A percentile compares a stretch with the other conserved stretches of the same genome.
Conservation (phyloP, 2,329 filamentous ascomycete species). For the Fusarium staphyleae region DNA sequence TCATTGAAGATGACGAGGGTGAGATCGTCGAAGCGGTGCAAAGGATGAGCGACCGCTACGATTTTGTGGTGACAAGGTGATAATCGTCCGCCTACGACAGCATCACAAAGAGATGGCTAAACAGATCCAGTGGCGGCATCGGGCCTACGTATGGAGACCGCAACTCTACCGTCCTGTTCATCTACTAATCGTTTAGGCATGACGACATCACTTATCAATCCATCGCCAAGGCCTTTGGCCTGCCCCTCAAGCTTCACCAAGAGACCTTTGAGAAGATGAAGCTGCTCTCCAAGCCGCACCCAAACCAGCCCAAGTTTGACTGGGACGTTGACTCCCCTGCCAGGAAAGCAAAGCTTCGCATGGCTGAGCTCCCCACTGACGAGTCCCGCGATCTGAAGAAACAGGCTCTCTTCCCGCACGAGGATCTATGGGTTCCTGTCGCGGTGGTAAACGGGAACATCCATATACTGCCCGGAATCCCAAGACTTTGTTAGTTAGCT, state of each 20-base stretch:
- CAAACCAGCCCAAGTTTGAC: slow-evolving; percentile 76
- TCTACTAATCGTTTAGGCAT: slow-evolving; percentile 64
- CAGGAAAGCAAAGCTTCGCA: slow-evolving; percentile 82
- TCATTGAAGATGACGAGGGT: slow-evolving; percentile 88
- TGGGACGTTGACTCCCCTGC: slow-evolving; percentile 85
- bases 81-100: background rate
- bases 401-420: slow-evolving; percentile 79
- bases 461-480: slow-evolving; percentile 91
- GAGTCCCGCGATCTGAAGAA: slow-evolving; percentile 67
- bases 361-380: slow-evolving; percentile 87
- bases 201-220: slow-evolving; percentile 98
- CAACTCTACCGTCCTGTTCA: background rate
- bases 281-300: slow-evolving; percentile 75
- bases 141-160: slow-evolving; percentile 76
- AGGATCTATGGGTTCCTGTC: slow-evolving; percentile 91
- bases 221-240: slow-evolving; percentile 86
- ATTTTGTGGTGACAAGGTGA: slow-evolving; percentile 88
- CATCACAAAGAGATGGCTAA: slow-evolving; percentile 10
- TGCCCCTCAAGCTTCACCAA: slow-evolving; percentile 79
- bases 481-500: slow-evolving; percentile 70
- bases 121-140: slow-evolving; percentile 76
- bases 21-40: slow-evolving; percentile 89
- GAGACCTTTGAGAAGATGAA: slow-evolving; percentile 85
- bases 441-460: slow-evolving; percentile 90
- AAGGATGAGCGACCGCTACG: slow-evolving; percentile 88